Base-by-base conservation (phyloP, 208 protist genomes). In the Acanthamoeba lenticulata region DNA sequence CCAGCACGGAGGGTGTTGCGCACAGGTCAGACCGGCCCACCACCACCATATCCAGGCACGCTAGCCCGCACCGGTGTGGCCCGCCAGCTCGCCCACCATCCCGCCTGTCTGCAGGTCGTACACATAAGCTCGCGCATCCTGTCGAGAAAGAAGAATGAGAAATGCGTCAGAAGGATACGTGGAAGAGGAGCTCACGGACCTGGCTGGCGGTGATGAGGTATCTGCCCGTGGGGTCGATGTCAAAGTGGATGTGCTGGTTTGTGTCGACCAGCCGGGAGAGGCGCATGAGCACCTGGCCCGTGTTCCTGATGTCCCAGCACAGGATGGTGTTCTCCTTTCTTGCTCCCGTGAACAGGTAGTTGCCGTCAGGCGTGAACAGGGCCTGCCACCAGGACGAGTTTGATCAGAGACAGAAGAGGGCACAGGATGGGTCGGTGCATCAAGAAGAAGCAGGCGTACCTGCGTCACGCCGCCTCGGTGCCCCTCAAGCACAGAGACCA, bases 261-360 rank as follows among this genome's bases (percentile, higher is more conserved):
- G 47, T 91, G 9, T 91, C 55, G 24, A 47, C 85, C 36, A 91
- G 15, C 19, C 85, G 45, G 34, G 47, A 65, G 4, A 91, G 34
- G 6, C 85, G 47, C 55, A 91, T 74, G 52, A 91, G 32, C 55
- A 91, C 85, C 17, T 38, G 47, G 47, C 57, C 42, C 34, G 85
- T 91, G 85, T 91, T 65, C 17, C 85, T n/a, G n/a, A 91, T 72
- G 38, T 91, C 85, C 85, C 85, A 91, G n/a, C 47, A 65, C 29
- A 91, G 55, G 36, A 91, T 91, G 2, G 36, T n/a, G 57, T 65
- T 65, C 34, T 91, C 85, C 40, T 91, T 91, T 38, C 85, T 91
- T 21, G 55, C 85, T 27, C 85, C 85, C 9, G 85, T 72, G 55
- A 91, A 91, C 32, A 91, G 85, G n/a, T 74, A 91, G 77, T 86